Percentiles rank a stretch among this genome's conserved stretches.
Conservation (phyloP, 2,329 filamentous ascomycete species). For the Paracorniculantispora psalliotae region DNA sequence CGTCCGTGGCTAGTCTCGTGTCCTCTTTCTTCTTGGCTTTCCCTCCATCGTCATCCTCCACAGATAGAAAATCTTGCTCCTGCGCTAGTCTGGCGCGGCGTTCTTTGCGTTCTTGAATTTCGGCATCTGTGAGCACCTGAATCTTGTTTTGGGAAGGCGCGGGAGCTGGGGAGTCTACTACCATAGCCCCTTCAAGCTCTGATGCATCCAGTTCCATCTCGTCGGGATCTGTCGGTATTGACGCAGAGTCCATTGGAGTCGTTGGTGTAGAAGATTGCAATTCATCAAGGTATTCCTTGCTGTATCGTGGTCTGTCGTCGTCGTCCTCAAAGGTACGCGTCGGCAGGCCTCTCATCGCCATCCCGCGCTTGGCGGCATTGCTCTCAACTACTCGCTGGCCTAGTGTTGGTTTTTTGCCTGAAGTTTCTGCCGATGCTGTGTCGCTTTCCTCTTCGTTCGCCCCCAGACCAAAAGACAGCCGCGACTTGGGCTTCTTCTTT, state of each 20-base stretch:
- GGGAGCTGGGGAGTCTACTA: conserved; percentile 49
- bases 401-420: conserved; percentile 61
- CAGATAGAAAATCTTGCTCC: conserved; percentile 60
- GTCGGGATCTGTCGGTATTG: conserved; percentile 38
- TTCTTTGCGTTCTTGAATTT: conserved; percentile 88
- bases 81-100: conserved; percentile 75
- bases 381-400: conserved; percentile 62
- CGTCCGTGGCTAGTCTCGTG: conserved; percentile 72
- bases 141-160: conserved; percentile 31
- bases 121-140: conserved; percentile 70
- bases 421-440: conserved; percentile 42
- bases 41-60: conserved; percentile 52
- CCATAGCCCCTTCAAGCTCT: conserved; percentile 58
- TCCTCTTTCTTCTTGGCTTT: conserved; percentile 58
- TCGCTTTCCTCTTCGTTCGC: conserved; percentile 46
- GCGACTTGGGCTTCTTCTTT: conserved; percentile 62
- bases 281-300: conserved; percentile 78
- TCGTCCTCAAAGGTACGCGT: conserved; percentile 54
- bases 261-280: conserved; percentile 81
- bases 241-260: conserved; percentile 62
- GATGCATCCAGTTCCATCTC: conserved; percentile 54
- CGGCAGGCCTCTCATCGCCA: conserved; percentile 46
- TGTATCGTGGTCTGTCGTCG: conserved; percentile 73
- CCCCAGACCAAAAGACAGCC: conserved; percentile 69
- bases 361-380: conserved; percentile 54